A percentile compares a stretch with the other conserved stretches of the same genome.
phyloP scores from a whole-genome alignment of 257 asterid genomes.

The Salvia hispanica region DNA sequence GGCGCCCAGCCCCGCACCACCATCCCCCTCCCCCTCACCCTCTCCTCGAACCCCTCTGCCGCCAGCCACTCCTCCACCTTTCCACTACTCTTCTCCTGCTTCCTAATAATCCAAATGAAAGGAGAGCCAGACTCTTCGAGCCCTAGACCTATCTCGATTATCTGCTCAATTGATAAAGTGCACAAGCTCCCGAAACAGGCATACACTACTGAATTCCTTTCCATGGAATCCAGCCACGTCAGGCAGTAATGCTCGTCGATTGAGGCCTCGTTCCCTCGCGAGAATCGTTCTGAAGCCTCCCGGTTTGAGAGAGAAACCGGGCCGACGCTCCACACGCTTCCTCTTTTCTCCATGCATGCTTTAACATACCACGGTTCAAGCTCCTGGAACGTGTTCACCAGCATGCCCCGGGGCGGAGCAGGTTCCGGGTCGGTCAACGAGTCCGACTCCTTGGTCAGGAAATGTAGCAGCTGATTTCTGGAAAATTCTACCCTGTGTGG shows the following conservation, averaged over 20 bases:
- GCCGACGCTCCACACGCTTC: conserved; percentile 53
- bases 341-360: conserved; percentile 26
- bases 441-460: neutral
- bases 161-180: conserved; percentile 32
- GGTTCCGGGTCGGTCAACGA: neutral
- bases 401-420: conserved; percentile 35
- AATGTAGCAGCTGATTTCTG: conserved; percentile 39
- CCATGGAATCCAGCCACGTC: conserved; percentile 39
- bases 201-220: conserved; percentile 32
- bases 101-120: conserved; percentile 40
- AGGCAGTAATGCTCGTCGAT: conserved; percentile 28
- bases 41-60: conserved; percentile 31
- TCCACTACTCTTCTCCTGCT: conserved; percentile 6
- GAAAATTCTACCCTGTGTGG: conserved; percentile 53
- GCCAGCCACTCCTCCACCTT: conserved; percentile 36
- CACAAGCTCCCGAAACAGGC: conserved; percentile 48
- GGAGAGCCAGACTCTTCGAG: conserved; percentile 31
- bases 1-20: conserved; percentile 48
- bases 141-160: conserved; percentile 43
- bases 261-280: conserved; percentile 36
- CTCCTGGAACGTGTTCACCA: conserved; percentile 56
- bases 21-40: conserved; percentile 37
- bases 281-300: conserved; percentile 11
- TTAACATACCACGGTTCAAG: conserved; percentile 56
- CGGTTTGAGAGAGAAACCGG: conserved; percentile 50